phyloP scores from a whole-genome alignment of 2,329 filamentous ascomycete genomes.

The Myriosclerotinia scirpicola region DNA sequence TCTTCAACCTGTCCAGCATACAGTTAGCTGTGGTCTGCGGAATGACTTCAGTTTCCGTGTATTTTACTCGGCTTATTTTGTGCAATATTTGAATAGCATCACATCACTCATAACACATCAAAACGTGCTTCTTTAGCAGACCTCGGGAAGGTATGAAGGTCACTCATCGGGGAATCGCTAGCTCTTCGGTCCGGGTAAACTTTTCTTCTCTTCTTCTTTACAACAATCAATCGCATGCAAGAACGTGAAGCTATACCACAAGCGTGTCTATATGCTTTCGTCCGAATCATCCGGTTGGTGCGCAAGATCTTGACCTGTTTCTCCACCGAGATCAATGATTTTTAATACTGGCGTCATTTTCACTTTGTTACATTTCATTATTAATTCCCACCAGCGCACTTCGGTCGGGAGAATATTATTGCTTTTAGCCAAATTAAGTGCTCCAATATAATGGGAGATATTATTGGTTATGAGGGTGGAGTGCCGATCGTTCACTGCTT shows the following conservation, averaged over 20 bases:
- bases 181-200: constrained; percentile 11
- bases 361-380: neutral
- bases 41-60: neutral
- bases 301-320: constrained; percentile 16
- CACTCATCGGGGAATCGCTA: too few relatives aligned
- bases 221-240: neutral
- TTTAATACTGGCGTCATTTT: constrained; percentile 2
- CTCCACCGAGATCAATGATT: constrained; percentile 1
- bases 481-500: constrained; percentile 7
- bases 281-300: constrained; percentile 21
- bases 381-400: neutral
- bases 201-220: constrained; percentile 1
- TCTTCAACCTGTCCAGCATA: neutral
- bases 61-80: neutral
- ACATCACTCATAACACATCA: neutral
- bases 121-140: neutral
- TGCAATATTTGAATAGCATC: neutral
- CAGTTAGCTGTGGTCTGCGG: neutral
- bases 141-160: too few relatives aligned
- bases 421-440: constrained; percentile 15
- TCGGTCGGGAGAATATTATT: constrained; percentile 11
- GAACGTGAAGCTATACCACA: constrained; percentile 11
- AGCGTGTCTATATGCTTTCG: constrained; percentile 2
- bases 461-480: neutral
- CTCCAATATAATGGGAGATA: neutral